phyloP scores from a whole-genome alignment of 2,329 filamentous ascomycete genomes.

The Talaromyces sp. region DNA sequence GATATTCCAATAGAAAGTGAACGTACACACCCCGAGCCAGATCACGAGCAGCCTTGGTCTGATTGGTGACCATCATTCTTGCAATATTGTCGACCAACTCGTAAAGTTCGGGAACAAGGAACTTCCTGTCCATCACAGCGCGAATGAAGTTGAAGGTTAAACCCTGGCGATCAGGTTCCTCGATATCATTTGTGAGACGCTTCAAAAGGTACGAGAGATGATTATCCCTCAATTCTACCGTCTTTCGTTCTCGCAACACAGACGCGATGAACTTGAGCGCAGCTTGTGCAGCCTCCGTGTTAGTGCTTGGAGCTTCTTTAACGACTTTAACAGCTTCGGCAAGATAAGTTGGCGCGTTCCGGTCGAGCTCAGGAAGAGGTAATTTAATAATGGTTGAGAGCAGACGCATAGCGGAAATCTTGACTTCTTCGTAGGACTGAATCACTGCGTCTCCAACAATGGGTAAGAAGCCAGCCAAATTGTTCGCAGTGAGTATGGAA shows the following conservation, averaged over 20 bases:
- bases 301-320: conserved; percentile 71
- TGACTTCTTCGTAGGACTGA: conserved; percentile 85
- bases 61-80: conserved; percentile 92
- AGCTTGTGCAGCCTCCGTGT: conserved; percentile 79
- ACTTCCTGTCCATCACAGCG: conserved; percentile 76
- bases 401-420: conserved; percentile 81
- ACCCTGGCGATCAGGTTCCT: conserved; percentile 87
- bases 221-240: conserved; percentile 72
- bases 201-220: conserved; percentile 79
- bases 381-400: conserved; percentile 81
- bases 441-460: conserved; percentile 84
- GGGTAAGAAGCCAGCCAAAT: conserved; percentile 80
- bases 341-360: conserved; percentile 72
- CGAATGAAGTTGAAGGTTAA: conserved; percentile 93
- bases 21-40: conserved; percentile 85
- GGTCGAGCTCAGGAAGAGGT: conserved; percentile 66
- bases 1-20: conserved; percentile 91
- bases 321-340: conserved; percentile 81
- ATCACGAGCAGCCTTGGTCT: conserved; percentile 82
- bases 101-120: conserved; percentile 84
- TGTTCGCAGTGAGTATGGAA: conserved; percentile 71
- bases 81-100: conserved; percentile 87
- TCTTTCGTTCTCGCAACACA: conserved; percentile 75
- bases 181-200: conserved; percentile 81
- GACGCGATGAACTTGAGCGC: conserved; percentile 84